Evolutionary conservation across 1,139 yeast genomes (phyloP), one percentile per base, ranked within the genome.

Genomic region (Pneumocystis canis): DNA sequence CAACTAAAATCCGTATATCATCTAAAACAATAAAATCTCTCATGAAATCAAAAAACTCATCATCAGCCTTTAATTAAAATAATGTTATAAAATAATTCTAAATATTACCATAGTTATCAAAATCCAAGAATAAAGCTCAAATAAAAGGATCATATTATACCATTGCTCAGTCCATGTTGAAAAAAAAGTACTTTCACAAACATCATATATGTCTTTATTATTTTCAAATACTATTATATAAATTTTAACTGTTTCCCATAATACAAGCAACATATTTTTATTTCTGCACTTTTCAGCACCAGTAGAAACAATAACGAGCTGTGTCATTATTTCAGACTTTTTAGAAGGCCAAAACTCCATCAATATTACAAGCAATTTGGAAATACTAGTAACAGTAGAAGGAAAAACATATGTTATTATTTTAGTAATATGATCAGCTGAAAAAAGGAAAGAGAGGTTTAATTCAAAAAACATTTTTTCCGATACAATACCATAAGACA

Each of bases 71-170:
- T 35, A 35, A 57, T 20, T 54, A 28, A 35, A 5, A 57, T 7
- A 7, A 20, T 37, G 5, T 25, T 35, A 25, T 20, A 57, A 57
- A 35, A 33, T 33, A 57, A 35, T 11, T 3, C 9, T 47, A 25
- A 47, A 25, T 6, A 47, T 47, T 47, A 57, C 62, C 66, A 65
- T 65, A 7, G 66, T 65, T 39, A 54, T 40, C 25, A 65, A 58
- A 39, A 65, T 58, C 14, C 66, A 61, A 14, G 65, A 59, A 35
- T 62, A 61, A 14, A 65, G 54, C 31, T 65, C 66, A 32, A 64
- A n/a, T n/a, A 60, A 60, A 33, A 65, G 20, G 20, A 57, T 39
- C 39, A 63, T 56, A 5, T 20, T 18, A 58, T n/a, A 31, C 65
- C 59, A 40, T 20, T 58, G 41, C 25, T 20, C 61, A 20, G 7